phyloP scores from a whole-genome alignment of 345 rosid species.

The Brassica cretica region DNA sequence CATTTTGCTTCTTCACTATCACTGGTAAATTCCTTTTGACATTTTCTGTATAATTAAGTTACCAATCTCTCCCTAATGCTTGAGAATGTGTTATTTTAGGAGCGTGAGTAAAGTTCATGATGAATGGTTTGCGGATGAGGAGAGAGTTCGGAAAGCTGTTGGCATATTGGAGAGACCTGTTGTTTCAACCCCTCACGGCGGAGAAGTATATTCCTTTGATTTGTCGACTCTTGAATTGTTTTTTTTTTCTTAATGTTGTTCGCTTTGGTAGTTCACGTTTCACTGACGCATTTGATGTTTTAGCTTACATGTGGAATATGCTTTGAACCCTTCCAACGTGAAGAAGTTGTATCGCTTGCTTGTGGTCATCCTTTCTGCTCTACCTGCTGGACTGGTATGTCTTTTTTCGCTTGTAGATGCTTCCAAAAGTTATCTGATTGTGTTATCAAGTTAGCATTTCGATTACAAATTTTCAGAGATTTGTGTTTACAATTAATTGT shows the following conservation, averaged over 20 bases:
- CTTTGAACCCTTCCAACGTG: slow-evolving; percentile 55
- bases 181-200: slow-evolving; percentile 40
- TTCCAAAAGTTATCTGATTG: background rate
- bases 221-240: slow-evolving; percentile 2
- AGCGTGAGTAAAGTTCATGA: slow-evolving; percentile 78
- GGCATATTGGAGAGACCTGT: slow-evolving; percentile 69
- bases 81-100: slow-evolving; percentile 49
- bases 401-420: background rate
- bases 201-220: slow-evolving; percentile 52
- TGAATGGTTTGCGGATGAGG: slow-evolving; percentile 96
- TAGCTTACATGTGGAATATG: slow-evolving; percentile 88
- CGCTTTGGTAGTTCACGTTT: slow-evolving; percentile 11
- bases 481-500: background rate
- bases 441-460: background rate
- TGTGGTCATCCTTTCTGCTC: slow-evolving; percentile 97
- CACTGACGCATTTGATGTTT: slow-evolving; percentile 30
- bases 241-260: slow-evolving; percentile 13
- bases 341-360: slow-evolving; percentile 56
- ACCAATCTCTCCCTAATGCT: slow-evolving; percentile 15
- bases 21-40: slow-evolving; percentile 57
- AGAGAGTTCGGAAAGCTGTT: slow-evolving; percentile 68
- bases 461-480: background rate
- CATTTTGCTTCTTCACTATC: slow-evolving; percentile 66
- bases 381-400: slow-evolving; percentile 80
- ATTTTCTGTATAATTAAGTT: background rate